These are phyloP conservation scores for Solanum stenotomum DNA, from an alignment of 257 asterid species.

Conservation along the genomic window DNA sequence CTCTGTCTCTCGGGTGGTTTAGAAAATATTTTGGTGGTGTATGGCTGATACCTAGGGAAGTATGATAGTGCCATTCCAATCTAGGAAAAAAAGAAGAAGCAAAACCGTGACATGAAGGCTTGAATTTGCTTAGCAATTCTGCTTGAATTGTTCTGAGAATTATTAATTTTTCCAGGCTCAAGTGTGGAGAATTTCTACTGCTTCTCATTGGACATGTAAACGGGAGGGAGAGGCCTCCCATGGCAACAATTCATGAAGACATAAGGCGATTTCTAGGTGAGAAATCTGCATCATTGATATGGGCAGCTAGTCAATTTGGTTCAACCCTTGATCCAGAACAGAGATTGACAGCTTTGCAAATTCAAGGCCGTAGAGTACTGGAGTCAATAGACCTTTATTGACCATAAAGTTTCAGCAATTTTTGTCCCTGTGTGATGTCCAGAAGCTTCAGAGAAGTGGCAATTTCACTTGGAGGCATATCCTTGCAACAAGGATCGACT, in stretches of 20 bases:
- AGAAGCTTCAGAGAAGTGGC: neutral
- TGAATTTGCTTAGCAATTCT: neutral
- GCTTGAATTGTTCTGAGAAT: neutral
- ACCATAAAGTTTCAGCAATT: neutral
- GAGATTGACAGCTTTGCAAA: conserved; percentile 70
- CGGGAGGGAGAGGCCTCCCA: conserved; percentile 74
- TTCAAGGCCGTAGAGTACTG: conserved; percentile 80
- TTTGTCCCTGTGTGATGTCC: neutral
- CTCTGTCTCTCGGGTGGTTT: neutral
- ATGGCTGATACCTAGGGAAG: neutral
- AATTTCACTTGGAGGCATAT: neutral
- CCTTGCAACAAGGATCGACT: neutral
- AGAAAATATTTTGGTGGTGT: neutral
- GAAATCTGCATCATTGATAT: conserved; percentile 82
- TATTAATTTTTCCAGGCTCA: conserved; percentile 44
- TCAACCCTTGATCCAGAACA: conserved; percentile 77
- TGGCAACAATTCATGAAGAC: conserved; percentile 79
- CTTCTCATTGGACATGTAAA: conserved; percentile 86
- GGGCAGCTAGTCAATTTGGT: conserved; percentile 94
- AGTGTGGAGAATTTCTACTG: conserved; percentile 86
- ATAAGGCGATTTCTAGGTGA: conserved; percentile 73
- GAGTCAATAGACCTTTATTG: conserved; percentile 80
- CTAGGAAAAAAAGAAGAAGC: too few species aligned
- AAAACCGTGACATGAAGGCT: neutral
- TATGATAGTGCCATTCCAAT: neutral